Evolutionary conservation across 2,329 filamentous ascomycete genomes (phyloP).

Genomic region (Aspergillus unguis): DNA sequence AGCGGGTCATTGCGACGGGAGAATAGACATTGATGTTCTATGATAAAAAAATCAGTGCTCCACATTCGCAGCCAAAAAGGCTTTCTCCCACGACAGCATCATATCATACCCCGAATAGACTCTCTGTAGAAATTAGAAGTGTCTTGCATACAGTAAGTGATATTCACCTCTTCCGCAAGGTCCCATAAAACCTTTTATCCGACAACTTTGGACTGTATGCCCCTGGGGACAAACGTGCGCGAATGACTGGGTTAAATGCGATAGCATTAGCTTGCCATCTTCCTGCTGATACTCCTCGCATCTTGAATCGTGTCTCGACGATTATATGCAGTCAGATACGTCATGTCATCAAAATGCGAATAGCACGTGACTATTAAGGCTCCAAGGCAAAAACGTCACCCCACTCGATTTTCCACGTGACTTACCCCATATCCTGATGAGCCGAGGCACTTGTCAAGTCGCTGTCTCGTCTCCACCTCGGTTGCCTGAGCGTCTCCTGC

Average conservation of each 20-base stretch:
- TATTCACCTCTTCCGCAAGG: constrained; percentile 19
- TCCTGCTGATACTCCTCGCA: constrained; percentile 8
- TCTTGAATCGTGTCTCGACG: neutral
- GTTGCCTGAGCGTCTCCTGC: neutral
- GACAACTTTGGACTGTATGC: neutral
- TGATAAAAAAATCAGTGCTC: no score
- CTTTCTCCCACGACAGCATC: neutral
- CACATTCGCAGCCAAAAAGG: no score
- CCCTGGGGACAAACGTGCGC: constrained; percentile 1
- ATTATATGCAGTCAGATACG: neutral
- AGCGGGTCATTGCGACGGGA: constrained; percentile 9
- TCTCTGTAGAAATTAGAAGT: constrained; percentile 15
- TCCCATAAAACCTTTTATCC: constrained; percentile 8
- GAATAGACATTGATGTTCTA: neutral
- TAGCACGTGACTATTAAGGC: no score
- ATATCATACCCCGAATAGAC: constrained; percentile 10
- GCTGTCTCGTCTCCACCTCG: constrained; percentile 10
- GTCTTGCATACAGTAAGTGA: constrained; percentile 1
- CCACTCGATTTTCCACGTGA: neutral
- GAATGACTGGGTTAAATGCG: constrained; percentile 5
- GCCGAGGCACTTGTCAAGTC: constrained; percentile 15
- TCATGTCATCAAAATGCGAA: neutral
- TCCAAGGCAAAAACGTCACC: no score
- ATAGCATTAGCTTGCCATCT: constrained; percentile 16
- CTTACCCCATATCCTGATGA: constrained; percentile 1